Base-by-base conservation (phyloP, 441 rosid species). In the Jatropha multifida region DNA sequence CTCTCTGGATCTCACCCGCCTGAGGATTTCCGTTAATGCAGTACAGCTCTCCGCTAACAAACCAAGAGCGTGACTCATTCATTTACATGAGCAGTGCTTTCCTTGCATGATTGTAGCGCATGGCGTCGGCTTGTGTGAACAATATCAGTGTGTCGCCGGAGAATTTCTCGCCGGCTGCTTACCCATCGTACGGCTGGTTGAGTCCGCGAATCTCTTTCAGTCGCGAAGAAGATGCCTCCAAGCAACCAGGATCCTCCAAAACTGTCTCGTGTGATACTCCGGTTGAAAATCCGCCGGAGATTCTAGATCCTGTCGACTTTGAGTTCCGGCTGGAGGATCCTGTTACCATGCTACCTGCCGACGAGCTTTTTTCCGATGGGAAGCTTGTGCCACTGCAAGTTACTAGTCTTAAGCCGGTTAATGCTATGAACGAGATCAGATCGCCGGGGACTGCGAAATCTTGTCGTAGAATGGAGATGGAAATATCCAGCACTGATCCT, bases 351-450 rank as follows among this genome's bases (percentile, higher is more conserved):
- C 89, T 95, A 10, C 88, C 98, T 0, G 99, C 99, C 0, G 98
- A 95, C 37, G 88, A 95, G 89, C 94, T 95, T 60, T 93, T 93
- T 77, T 88, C 90, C 60, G 88, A 90, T 13, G 99, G 99, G 0
- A 92, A 92, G 76, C 87, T 95, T 64, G 80, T 90, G 48, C 94
- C 99, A 65, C 79, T 93, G 56, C 96, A 87, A 63, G 77, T 92
- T 14, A 66, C 84, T 14, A 69, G 69, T 27, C 13, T 18, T 27
- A 72, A 82, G 15, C 42, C 88, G 58, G 41, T 69, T 60, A 51
- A 62, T 27, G 76, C 76, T 13, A 74, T 72, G 48, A 55, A 76
- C 15, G 82, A 46, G 55, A 55, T 68, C 61, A 72, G 78, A 51
- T 74, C 84, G 17, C 61, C 79, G 5, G 88, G 82, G n/a, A 18